Conservation (phyloP, 768 basidiomycete genomes). For the Udeniomyces megalosporus region DNA sequence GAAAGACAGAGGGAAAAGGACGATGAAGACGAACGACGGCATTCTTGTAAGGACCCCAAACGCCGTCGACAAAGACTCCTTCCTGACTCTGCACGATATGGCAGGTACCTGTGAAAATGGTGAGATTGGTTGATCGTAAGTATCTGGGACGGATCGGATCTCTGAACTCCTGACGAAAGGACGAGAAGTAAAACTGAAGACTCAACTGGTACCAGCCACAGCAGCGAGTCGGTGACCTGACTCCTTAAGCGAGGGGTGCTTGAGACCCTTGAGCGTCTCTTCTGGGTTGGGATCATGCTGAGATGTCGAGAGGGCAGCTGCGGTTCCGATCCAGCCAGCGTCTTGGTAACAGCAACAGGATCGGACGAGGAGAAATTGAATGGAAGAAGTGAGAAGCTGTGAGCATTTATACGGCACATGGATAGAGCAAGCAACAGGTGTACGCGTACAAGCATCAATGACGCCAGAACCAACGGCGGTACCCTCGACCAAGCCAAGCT, state of each 20-base stretch:
- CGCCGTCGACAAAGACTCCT: conserved; percentile 72
- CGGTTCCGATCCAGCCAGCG: conserved; percentile 93
- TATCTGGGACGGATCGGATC: no score
- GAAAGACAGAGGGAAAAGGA: neutral
- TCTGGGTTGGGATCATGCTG: conserved; percentile 34
- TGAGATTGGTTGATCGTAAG: no score
- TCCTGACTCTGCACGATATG: conserved; percentile 55
- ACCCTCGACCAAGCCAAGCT: conserved; percentile 68
- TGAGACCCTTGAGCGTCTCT: conserved; percentile 34
- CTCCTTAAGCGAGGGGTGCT: conserved; percentile 50
- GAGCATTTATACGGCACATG: neutral
- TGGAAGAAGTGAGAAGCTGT: neutral
- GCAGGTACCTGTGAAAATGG: conserved; percentile 50
- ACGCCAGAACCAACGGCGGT: conserved; percentile 86
- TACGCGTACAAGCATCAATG: conserved; percentile 65
- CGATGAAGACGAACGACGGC: conserved; percentile 38
- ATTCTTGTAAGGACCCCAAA: conserved; percentile 65
- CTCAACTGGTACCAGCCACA: conserved; percentile 90
- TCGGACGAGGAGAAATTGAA: neutral
- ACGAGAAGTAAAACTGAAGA: no score
- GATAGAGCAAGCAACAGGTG: neutral
- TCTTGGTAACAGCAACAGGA: conserved; percentile 28
- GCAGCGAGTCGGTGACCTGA: conserved; percentile 70
- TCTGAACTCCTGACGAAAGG: no score
- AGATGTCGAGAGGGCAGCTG: conserved; percentile 52